Evolutionary conservation across 2,329 filamentous ascomycete species (phyloP).

Genomic region (Neoscytalidium dimidiatum): DNA sequence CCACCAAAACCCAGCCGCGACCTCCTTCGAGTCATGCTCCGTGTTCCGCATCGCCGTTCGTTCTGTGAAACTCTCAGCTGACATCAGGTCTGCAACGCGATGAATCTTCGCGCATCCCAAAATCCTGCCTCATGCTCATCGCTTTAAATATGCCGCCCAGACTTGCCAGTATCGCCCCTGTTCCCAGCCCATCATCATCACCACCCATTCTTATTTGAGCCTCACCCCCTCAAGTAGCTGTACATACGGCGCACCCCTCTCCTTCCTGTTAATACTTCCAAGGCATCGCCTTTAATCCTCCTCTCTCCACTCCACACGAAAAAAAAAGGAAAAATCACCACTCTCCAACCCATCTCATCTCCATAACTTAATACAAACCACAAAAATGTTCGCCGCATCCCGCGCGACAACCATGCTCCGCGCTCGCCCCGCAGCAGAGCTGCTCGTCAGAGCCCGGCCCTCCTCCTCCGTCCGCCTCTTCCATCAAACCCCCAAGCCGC

Average conservation of each 20-base stretch:
- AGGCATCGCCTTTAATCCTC: not conserved
- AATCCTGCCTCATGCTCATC: not conserved
- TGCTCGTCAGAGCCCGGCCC: not conserved
- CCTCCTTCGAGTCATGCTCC: too few relatives aligned
- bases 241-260: not conserved
- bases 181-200: not conserved
- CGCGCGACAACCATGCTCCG: conserved; percentile 2
- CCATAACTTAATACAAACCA: not conserved
- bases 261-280: conserved; percentile 7
- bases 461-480: not conserved
- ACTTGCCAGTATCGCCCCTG: not conserved
- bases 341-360: not conserved
- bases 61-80: not conserved
- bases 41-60: too few relatives aligned
- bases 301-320: not conserved
- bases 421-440: conserved; percentile 9
- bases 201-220: conserved; percentile 5
- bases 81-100: not conserved
- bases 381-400: conserved; percentile 3
- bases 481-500: not conserved
- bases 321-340: not conserved
- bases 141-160: conserved; percentile 10
- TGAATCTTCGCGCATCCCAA: not conserved
- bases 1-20: not conserved
- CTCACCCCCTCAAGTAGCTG: not conserved